Percentiles rank a stretch among this genome's conserved stretches.
These are phyloP conservation scores for Prunus mume DNA, from an alignment of 306 rosid genomes.

Conservation along the genomic window DNA sequence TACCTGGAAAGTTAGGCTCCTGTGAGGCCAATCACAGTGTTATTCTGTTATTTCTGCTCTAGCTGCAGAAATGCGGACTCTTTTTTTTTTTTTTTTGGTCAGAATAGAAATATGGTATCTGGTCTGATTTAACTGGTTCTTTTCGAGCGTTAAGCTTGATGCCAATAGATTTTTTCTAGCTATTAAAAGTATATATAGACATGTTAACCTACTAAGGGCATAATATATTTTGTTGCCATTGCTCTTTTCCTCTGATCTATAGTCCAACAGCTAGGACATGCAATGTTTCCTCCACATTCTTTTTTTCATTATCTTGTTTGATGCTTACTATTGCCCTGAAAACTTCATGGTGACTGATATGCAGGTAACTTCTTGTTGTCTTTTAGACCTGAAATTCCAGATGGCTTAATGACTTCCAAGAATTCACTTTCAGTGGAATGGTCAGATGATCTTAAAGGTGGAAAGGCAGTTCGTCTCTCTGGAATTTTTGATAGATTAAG, in stretches of 20 bases:
- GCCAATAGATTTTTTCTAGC: background rate
- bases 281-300: background rate
- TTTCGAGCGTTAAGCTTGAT: background rate
- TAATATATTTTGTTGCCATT: background rate
- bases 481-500: slow-evolving; percentile 81
- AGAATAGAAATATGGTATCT: background rate
- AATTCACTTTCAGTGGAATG: slow-evolving; percentile 59
- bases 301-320: slow-evolving; percentile 4
- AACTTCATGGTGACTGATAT: slow-evolving; percentile 14
- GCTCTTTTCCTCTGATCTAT: background rate
- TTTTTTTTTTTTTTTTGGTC: background rate
- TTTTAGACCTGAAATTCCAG: slow-evolving; percentile 64
- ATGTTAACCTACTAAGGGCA: background rate
- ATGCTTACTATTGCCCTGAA: background rate
- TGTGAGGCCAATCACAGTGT: background rate
- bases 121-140: background rate
- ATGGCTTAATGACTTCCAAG: slow-evolving; percentile 42
- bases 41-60: background rate
- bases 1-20: background rate
- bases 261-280: background rate
- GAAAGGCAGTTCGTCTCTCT: slow-evolving; percentile 79
- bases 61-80: background rate
- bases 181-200: background rate
- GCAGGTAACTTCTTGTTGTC: slow-evolving; percentile 94
- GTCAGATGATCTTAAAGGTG: slow-evolving; percentile 83